Evolutionary conservation across 2,329 filamentous ascomycete species (phyloP).

Genomic region (Hypoxylon sp.): DNA sequence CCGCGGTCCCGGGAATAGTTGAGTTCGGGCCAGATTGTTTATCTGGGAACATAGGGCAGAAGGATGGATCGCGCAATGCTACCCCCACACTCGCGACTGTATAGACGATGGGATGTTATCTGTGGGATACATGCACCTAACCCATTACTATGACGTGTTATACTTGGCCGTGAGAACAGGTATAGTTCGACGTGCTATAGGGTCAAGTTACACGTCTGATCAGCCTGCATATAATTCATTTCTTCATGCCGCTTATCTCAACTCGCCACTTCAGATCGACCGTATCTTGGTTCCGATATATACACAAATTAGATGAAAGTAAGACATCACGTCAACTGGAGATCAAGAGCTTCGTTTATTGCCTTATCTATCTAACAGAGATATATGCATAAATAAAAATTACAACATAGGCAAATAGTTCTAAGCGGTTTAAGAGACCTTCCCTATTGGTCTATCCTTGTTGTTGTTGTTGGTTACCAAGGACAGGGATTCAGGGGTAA

Average conservation of each 20-base stretch:
- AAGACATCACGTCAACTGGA: conserved; percentile 8
- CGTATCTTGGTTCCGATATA: conserved; percentile 2
- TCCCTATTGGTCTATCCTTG: conserved; percentile 12
- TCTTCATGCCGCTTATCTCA: conserved; percentile 9
- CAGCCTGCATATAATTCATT: neutral
- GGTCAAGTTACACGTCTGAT: neutral
- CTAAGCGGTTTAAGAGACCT: conserved; percentile 5
- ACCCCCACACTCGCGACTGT: conserved; percentile 18
- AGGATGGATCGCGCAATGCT: conserved; percentile 1
- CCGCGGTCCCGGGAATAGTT: conserved; percentile 7
- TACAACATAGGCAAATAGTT: neutral
- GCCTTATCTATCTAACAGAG: neutral
- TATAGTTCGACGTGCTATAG: neutral
- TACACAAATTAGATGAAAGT: conserved; percentile 1
- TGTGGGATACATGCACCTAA: conserved; percentile 6
- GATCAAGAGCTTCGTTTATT: conserved; percentile 16
- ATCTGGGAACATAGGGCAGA: neutral
- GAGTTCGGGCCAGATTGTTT: conserved; percentile 6
- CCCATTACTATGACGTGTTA: neutral
- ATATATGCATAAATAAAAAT: neutral
- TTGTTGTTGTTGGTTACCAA: conserved; percentile 7
- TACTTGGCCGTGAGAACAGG: conserved; percentile 1
- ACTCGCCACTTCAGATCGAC: conserved; percentile 3
- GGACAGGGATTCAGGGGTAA: conserved; percentile 17
- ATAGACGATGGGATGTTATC: conserved; percentile 2